phyloP scores from a whole-genome alignment of 208 protist species.

The Crithidia expoeki region DNA sequence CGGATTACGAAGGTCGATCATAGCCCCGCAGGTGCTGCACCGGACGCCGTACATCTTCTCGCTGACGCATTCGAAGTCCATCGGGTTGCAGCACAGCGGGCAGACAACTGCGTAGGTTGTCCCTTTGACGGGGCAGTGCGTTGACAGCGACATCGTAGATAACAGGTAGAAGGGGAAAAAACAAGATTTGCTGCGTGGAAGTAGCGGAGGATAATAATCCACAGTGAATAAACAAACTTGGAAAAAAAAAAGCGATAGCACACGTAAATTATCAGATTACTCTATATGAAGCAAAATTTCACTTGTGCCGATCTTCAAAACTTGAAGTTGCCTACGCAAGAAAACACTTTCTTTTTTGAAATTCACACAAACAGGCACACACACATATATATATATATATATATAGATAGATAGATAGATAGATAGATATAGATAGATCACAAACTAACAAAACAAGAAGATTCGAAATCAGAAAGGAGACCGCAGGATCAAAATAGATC shows the following conservation, averaged over 20 bases:
- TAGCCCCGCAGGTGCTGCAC: slow-evolving; percentile 61
- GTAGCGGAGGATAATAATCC: neutral
- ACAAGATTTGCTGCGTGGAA: neutral
- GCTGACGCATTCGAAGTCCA: slow-evolving; percentile 66
- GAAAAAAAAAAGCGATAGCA: neutral
- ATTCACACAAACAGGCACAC: too few species aligned
- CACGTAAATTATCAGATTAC: too few species aligned
- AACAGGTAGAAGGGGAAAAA: neutral
- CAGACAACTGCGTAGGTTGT: slow-evolving; percentile 71
- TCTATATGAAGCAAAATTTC: too few species aligned
- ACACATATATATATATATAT: too few species aligned
- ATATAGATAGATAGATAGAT: too few species aligned
- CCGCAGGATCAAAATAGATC: too few species aligned
- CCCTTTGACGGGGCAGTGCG: slow-evolving; percentile 50
- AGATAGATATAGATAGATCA: too few species aligned
- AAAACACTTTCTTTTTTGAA: too few species aligned
- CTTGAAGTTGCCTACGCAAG: too few species aligned
- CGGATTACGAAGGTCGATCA: slow-evolving; percentile 78
- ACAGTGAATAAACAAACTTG: neutral
- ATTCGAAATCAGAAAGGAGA: too few species aligned
- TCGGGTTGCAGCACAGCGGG: slow-evolving; percentile 61
- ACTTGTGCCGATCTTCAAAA: too few species aligned
- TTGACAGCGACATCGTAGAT: slow-evolving; percentile 39
- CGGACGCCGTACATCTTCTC: slow-evolving; percentile 55
- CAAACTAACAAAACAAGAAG: too few species aligned